Evolutionary conservation across 2,329 filamentous ascomycete genomes (phyloP), one percentile per base, ranked within the genome.

Genomic region (Podosphaera leucotricha): DNA sequence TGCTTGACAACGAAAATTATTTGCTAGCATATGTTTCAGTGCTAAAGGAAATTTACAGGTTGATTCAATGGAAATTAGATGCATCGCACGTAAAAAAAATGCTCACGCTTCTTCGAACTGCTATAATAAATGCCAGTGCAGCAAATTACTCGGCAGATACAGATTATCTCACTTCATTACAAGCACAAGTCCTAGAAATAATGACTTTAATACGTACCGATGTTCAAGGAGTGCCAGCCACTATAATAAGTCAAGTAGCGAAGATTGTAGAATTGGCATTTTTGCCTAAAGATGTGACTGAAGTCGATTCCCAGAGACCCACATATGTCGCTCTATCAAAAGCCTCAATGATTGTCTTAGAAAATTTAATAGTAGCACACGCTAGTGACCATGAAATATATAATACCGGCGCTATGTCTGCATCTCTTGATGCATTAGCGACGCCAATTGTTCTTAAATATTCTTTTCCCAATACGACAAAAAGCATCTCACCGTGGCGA

Each of bases 321-420:
- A 92, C 84, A 0, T 95, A 85, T 56, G 75, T 98, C 45, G 87
- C 90, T 28, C 72, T 95, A 55, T 84, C 86, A 1, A 92, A 90
- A 59, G 72, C 73, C 18, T 75, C 79, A 46, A 90, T 93, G 69
- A 64, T 68, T 2, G 70, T 84, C 39, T 60, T 92, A 1, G 67
- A 80, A 49, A 62, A 61, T 0, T 61, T 83, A 2, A 64, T 79
- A 2, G 60, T 73, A 3, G 61, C 65, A 15, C 75, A 82, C 49
- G 68, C 73, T 0, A 59, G 62, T 0, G 73, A 80, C 20, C 55
- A 64, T n/a, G 73, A 80, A 30, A 72, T 92, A 0, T 85, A 86
- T 54, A 64, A 63, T 1, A 75, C 74, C 38, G 75, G 75, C 1
- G 75, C 82, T 1, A 66, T 92, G 20, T 60, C 71, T 1, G 65